phyloP scores from a whole-genome alignment of 2,329 filamentous ascomycete species.

The Seiridium unicorne region DNA sequence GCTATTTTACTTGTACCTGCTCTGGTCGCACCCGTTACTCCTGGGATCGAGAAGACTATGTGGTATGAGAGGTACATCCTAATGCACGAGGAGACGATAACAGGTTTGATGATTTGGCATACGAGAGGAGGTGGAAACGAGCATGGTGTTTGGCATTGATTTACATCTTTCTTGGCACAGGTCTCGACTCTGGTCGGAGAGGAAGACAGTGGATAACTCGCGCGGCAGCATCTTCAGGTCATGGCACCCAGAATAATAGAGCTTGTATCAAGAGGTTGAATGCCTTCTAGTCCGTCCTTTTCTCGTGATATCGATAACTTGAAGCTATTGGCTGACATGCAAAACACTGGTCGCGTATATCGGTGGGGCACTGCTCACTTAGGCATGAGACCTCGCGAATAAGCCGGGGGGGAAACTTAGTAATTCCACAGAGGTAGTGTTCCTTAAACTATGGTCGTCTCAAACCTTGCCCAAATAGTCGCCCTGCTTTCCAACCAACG shows the following conservation, averaged over 20 bases:
- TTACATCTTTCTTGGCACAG: constrained; percentile 3
- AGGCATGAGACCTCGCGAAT: too few species aligned
- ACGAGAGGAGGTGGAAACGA: constrained; percentile 9
- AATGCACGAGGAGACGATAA: constrained; percentile 25
- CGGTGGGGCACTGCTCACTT: too few species aligned
- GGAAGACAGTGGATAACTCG: background rate
- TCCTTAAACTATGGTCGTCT: too few species aligned
- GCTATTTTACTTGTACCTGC: constrained; percentile 16
- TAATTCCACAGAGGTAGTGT: too few species aligned
- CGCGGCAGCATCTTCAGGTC: background rate
- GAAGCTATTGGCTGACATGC: too few species aligned
- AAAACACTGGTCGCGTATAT: too few species aligned
- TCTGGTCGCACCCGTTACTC: constrained; percentile 12
- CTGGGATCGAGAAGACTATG: constrained; percentile 11
- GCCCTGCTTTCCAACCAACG: too few species aligned
- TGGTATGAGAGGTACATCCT: constrained; percentile 17
- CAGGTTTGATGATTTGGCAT: constrained; percentile 20
- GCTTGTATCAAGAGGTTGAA: background rate
- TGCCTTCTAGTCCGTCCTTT: too few species aligned
- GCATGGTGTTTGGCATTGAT: constrained; percentile 11
- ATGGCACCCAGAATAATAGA: background rate
- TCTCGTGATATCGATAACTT: too few species aligned
- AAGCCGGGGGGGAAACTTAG: too few species aligned
- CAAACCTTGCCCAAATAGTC: too few species aligned
- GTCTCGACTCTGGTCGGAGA: background rate